Evolutionary conservation across 2,329 filamentous ascomycete species (phyloP).

Genomic region (Ambrosiella xylebori): DNA sequence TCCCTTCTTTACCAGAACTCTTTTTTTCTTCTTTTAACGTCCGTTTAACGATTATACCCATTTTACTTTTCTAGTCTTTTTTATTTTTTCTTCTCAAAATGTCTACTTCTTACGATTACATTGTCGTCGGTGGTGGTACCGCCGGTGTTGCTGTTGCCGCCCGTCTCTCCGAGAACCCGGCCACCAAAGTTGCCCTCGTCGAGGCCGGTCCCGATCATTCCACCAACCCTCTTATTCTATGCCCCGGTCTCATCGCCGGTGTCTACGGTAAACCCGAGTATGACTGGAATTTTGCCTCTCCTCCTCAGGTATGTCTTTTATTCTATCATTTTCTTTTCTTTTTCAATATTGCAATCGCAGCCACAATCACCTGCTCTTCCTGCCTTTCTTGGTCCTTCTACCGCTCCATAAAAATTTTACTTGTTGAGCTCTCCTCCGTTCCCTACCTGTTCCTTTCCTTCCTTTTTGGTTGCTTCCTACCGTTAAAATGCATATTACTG

Average conservation of each 20-base stretch:
- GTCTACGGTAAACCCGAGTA: slow-evolving; percentile 12
- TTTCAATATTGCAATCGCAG: background rate
- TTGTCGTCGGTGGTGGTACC: slow-evolving; percentile 20
- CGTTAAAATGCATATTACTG: background rate
- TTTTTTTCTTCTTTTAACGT: background rate
- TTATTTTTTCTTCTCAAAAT: background rate
- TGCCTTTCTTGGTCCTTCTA: background rate
- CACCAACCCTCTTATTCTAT: slow-evolving; percentile 12
- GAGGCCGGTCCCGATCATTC: slow-evolving; percentile 12
- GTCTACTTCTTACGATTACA: slow-evolving; percentile 15
- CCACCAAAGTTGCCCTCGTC: slow-evolving; percentile 11
- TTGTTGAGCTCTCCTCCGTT: no score
- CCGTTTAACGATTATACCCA: background rate
- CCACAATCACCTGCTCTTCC: no score
- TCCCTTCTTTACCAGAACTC: background rate
- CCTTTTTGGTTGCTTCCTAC: slow-evolving; percentile 1
- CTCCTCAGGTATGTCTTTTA: slow-evolving; percentile 8
- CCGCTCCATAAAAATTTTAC: no score
- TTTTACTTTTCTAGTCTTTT: background rate
- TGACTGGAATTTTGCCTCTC: slow-evolving; percentile 12
- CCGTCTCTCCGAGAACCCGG: slow-evolving; percentile 17
- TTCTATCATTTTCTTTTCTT: background rate
- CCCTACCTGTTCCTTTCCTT: background rate
- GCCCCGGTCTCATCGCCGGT: slow-evolving; percentile 9
- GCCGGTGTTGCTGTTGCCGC: slow-evolving; percentile 20